A percentile compares a stretch with the other conserved stretches of the same genome.
Conservation (phyloP, 2,329 filamentous ascomycete species). For the Fusarium austroafricanum region DNA sequence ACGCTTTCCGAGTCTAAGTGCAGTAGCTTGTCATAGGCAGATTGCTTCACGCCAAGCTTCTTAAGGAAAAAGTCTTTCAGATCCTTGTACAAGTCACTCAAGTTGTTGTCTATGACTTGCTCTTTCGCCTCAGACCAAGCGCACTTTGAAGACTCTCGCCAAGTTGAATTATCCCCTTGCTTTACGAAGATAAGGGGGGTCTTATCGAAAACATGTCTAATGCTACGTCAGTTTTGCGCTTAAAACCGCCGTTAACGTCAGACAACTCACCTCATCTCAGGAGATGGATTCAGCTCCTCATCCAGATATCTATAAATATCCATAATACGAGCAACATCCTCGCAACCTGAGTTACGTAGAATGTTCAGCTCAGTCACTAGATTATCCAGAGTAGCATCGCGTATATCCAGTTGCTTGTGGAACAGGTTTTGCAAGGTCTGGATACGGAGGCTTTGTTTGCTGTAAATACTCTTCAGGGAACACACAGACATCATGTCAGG, state of each 20-base stretch:
- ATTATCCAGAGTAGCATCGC: slow-evolving; percentile 6
- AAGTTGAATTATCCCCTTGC: not conserved
- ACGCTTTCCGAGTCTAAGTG: not conserved
- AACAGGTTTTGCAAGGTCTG: slow-evolving; percentile 1
- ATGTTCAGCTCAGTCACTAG: slow-evolving; percentile 9
- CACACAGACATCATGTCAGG: not conserved
- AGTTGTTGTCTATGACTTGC: not conserved
- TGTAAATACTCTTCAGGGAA: slow-evolving; percentile 5
- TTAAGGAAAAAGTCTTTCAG: slow-evolving; percentile 18
- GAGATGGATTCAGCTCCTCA: not conserved
- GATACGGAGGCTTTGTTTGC: not conserved
- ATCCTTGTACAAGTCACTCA: slow-evolving; percentile 7
- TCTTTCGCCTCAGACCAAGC: slow-evolving; percentile 25
- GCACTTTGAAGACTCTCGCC: slow-evolving; percentile 16
- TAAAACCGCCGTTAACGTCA: no score
- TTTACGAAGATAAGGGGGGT: slow-evolving; percentile 8
- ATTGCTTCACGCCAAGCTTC: slow-evolving; percentile 9
- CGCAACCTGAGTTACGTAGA: not conserved
- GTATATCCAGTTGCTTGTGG: not conserved
- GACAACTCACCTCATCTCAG: slow-evolving; percentile 18
- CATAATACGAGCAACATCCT: slow-evolving; percentile 3
- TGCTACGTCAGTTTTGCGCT: not conserved
- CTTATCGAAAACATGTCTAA: slow-evolving; percentile 19
- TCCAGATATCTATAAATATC: slow-evolving; percentile 24
- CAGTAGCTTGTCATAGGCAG: slow-evolving; percentile 25